Evolutionary conservation across 2,329 filamentous ascomycete genomes (phyloP), one percentile per base, ranked within the genome.

Genomic region (Nigrospora oryzae): DNA sequence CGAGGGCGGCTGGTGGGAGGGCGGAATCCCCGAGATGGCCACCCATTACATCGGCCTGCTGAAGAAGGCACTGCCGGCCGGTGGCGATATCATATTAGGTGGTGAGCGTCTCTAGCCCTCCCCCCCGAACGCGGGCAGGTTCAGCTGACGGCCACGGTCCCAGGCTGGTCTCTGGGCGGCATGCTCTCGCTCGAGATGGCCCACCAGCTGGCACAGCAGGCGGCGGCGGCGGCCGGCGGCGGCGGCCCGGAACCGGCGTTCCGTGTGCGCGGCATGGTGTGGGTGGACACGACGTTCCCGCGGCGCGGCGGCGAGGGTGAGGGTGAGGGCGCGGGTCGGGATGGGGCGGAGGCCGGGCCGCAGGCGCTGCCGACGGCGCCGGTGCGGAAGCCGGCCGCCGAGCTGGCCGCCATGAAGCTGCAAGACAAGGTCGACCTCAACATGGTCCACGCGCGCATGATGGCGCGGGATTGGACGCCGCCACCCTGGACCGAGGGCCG

Each of bases 11-110:
- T 60, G 59, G 6, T 81, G 75, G 62, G 60, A 66, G 0, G 75
- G 73, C 31, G 74, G 76, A 4, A 56, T 82, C 11, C 61, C 66
- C 1, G 70, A 78, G 53, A 80, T 81, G 75, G 77, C 71, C 0
- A 53, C 61, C 2, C 56, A 70, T 7, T 81, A 82, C 51, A 62
- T 70, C 33, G 50, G 52, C 3, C 63, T 72, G 46, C 69, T 81
- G 46, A 65, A 63, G 30, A 49, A 57, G 17, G 55, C 62, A 1
- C 53, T 75, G 16, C 59, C 59, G 3, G 52, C 59, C 0, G 54
- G 56, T 5, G 64, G 65, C 5, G 57, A 67, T 19, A 62, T 80
- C 36, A 54, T 79, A 5, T 56, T 80, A 10, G 75, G 75, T 3
- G 76, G 59, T 61, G 50, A 15, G 55, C 48, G 43, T 33, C 5